phyloP scores from a whole-genome alignment of 2,329 filamentous ascomycete species.

The Neodidymelliopsis sp. region DNA sequence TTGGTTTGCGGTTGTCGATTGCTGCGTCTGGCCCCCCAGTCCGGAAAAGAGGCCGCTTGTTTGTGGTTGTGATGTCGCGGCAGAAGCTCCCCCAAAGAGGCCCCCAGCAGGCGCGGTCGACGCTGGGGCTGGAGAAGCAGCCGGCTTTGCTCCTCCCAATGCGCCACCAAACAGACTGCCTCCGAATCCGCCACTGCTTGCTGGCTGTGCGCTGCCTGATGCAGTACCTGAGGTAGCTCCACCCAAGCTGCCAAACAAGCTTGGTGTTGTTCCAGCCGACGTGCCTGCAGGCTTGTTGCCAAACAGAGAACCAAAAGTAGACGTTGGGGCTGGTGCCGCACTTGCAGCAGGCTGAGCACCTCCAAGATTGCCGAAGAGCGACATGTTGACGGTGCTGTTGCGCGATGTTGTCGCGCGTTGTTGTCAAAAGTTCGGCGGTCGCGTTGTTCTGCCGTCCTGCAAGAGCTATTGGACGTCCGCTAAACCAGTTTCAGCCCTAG shows the following conservation, averaged over 20 bases:
- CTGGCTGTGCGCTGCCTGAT: conserved; percentile 35
- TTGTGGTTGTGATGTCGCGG: conserved; percentile 34
- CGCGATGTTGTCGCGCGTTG: conserved; percentile 33
- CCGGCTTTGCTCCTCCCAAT: conserved; percentile 48
- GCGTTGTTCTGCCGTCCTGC: conserved; percentile 28
- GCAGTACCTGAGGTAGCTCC: conserved; percentile 35
- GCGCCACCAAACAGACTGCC: conserved; percentile 44
- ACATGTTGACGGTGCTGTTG: conserved; percentile 36
- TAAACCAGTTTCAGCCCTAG: conserved; percentile 9
- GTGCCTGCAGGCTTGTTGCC: conserved; percentile 30
- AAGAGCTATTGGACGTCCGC: conserved; percentile 19
- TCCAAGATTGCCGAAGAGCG: conserved; percentile 43
- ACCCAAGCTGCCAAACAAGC: conserved; percentile 42
- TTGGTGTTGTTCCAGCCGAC: conserved; percentile 32
- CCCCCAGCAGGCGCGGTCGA: conserved; percentile 28
- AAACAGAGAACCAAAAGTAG: conserved; percentile 36
- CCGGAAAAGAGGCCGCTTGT: conserved; percentile 35
- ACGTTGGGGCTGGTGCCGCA: conserved; percentile 28
- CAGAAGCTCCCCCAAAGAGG: conserved; percentile 33
- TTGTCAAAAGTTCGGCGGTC: conserved; percentile 32
- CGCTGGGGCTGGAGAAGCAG: conserved; percentile 26
- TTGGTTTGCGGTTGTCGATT: conserved; percentile 31
- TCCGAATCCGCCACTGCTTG: conserved; percentile 37
- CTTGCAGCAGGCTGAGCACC: conserved; percentile 40
- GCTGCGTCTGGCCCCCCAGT: conserved; percentile 31